Percentiles rank a stretch among this genome's conserved stretches.
Conservation (phyloP, 352 stramenopile species). For the Phytophthora pseudosyringae region DNA sequence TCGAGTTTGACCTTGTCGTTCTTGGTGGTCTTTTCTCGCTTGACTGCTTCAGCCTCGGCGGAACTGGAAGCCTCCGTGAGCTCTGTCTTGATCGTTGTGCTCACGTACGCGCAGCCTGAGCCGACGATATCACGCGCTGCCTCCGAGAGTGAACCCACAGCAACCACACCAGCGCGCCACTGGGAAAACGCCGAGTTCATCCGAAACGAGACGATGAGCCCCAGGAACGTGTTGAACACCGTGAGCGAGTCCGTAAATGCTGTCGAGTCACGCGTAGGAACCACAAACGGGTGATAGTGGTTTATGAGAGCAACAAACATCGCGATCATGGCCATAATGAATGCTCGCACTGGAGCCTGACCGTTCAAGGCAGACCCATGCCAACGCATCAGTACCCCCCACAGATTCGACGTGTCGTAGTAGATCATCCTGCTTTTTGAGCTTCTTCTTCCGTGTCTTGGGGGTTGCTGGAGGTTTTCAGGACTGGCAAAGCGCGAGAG, state of each 20-base stretch:
- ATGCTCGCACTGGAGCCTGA: slow-evolving; percentile 58
- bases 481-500: slow-evolving; percentile 12
- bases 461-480: slow-evolving; percentile 8
- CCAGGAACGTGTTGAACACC: slow-evolving; percentile 89
- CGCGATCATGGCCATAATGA: slow-evolving; percentile 76
- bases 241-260: slow-evolving; percentile 82
- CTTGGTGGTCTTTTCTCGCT: slow-evolving; percentile 7
- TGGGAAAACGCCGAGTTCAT: slow-evolving; percentile 85
- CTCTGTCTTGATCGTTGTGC: slow-evolving; percentile 45
- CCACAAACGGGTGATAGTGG: slow-evolving; percentile 66
- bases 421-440: slow-evolving; percentile 65
- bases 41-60: slow-evolving; percentile 1
- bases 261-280: slow-evolving; percentile 66
- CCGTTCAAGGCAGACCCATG: slow-evolving; percentile 82
- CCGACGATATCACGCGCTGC: slow-evolving; percentile 72
- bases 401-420: slow-evolving; percentile 72
- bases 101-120: slow-evolving; percentile 72
- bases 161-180: slow-evolving; percentile 75
- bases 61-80: slow-evolving; percentile 3
- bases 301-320: slow-evolving; percentile 57
- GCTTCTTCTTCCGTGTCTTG: background rate
- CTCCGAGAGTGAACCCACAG: slow-evolving; percentile 67
- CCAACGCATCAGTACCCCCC: slow-evolving; percentile 66
- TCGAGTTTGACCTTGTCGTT: slow-evolving; percentile 2
- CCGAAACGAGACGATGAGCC: slow-evolving; percentile 80